A percentile compares a stretch with the other conserved stretches of the same genome.
Conservation (phyloP, 169 alveolate genomes). For the Eimeria maxima region DNA sequence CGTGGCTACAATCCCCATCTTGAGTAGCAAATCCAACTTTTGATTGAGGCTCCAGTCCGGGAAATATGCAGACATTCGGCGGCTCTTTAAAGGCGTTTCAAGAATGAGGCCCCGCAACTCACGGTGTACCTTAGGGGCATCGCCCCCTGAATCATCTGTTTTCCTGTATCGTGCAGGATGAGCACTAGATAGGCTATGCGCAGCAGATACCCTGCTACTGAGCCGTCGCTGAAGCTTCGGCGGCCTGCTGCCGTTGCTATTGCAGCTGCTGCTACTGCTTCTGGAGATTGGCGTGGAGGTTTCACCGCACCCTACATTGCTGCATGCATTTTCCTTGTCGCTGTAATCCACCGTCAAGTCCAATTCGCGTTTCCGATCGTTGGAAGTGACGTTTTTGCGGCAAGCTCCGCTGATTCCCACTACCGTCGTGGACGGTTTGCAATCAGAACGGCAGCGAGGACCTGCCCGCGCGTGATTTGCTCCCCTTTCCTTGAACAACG, state of each 20-base stretch:
- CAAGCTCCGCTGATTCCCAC: not conserved
- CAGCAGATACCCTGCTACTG: slow-evolving; percentile 2
- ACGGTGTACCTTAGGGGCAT: slow-evolving; percentile 37
- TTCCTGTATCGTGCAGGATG: not conserved
- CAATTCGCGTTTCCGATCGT: not conserved
- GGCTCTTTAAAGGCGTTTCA: slow-evolving; percentile 59
- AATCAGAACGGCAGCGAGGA: slow-evolving; percentile 42
- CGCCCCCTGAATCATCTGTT: slow-evolving; percentile 36
- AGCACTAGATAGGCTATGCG: not conserved
- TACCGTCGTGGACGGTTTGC: slow-evolving; percentile 40
- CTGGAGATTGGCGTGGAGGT: not conserved
- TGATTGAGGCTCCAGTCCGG: slow-evolving; percentile 63
- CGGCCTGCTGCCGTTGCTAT: not conserved
- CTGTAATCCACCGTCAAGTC: not conserved
- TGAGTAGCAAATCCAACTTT: slow-evolving; percentile 58
- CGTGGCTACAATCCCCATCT: slow-evolving; percentile 67
- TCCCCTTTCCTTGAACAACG: not conserved
- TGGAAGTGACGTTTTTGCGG: not conserved
- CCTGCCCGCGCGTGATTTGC: slow-evolving; percentile 2
- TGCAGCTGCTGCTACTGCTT: slow-evolving; percentile 7
- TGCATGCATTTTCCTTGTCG: not conserved
- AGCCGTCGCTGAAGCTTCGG: slow-evolving; percentile 24
- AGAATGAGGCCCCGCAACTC: slow-evolving; percentile 43
- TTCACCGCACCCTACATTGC: not conserved
- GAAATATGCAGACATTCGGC: slow-evolving; percentile 54